Evolutionary conservation across 2,329 filamentous ascomycete species (phyloP).

Genomic region (Aspergillus carbonarius): DNA sequence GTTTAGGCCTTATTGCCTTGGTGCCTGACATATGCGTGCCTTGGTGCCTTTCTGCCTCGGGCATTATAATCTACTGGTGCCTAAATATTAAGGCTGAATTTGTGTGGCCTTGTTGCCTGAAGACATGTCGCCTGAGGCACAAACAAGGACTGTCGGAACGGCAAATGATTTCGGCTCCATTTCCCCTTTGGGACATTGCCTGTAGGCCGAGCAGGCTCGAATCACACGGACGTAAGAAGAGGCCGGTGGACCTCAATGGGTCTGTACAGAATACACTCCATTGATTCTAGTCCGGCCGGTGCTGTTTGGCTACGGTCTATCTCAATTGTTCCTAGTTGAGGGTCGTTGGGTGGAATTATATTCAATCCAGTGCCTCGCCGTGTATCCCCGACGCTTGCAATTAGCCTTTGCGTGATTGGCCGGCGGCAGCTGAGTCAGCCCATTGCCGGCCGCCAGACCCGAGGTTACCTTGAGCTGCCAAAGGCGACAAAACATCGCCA

Average conservation of each 20-base stretch:
- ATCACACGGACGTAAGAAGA: conserved; percentile 1
- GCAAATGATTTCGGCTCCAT: conserved; percentile 13
- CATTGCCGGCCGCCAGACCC: conserved; percentile 34
- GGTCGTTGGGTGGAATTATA: conserved; percentile 10
- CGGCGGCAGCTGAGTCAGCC: conserved; percentile 29
- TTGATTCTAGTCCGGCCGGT: not conserved
- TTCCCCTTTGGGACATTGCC: conserved; percentile 14
- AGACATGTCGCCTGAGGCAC: conserved; percentile 9
- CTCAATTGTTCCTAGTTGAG: not conserved
- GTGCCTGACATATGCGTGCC: not conserved
- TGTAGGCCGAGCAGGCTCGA: not conserved
- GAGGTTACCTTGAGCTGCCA: conserved; percentile 31
- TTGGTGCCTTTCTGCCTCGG: not conserved
- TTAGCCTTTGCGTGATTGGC: conserved; percentile 35
- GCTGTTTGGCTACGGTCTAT: not conserved
- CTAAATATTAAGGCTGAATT: not conserved
- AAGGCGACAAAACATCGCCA: conserved; percentile 25
- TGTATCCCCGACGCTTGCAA: conserved; percentile 42
- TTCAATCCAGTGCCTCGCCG: conserved; percentile 23
- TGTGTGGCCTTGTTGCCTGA: too few species aligned
- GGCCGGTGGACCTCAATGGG: not conserved
- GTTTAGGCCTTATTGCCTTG: not conserved
- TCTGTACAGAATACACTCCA: not conserved
- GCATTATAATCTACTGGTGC: not conserved
- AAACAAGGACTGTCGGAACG: conserved; percentile 8